A percentile compares a stretch with the other conserved stretches of the same genome.
Evolutionary conservation across 805 yeast genomes (phyloP).

Genomic region (Lipomyces yamanashiensis): DNA sequence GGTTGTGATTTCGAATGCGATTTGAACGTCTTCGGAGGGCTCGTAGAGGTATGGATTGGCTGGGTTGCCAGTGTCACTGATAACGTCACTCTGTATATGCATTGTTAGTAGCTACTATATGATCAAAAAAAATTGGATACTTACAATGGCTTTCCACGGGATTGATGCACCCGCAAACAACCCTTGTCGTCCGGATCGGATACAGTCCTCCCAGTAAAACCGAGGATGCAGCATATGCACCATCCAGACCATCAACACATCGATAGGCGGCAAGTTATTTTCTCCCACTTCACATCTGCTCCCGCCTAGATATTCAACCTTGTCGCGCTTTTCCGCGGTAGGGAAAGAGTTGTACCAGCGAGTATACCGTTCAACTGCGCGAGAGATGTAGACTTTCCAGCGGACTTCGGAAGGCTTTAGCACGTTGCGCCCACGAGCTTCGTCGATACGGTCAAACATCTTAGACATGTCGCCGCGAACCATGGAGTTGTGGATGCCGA

Average conservation of each 20-base stretch:
- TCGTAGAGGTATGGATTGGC: background rate
- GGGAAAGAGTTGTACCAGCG: slow-evolving; percentile 19
- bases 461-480: slow-evolving; percentile 19
- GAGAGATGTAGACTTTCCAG: slow-evolving; percentile 19
- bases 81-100: background rate
- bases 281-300: background rate
- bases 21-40: slow-evolving; percentile 9
- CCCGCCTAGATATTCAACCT: background rate
- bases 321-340: background rate
- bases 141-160: slow-evolving; percentile 15
- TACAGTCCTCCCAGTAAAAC: slow-evolving; percentile 35
- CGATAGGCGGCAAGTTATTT: slow-evolving; percentile 37
- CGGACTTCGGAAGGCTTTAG: slow-evolving; percentile 3
- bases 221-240: slow-evolving; percentile 38
- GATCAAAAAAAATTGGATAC: background rate
- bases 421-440: background rate
- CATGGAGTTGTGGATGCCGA: slow-evolving; percentile 8
- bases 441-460: slow-evolving; percentile 9
- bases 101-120: background rate
- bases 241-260: slow-evolving; percentile 40
- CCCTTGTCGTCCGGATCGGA: slow-evolving; percentile 6
- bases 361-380: slow-evolving; percentile 23
- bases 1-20: slow-evolving; percentile 9
- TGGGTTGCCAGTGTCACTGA: background rate
- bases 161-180: slow-evolving; percentile 2